These are phyloP conservation scores for Podospora australis DNA, from an alignment of 495 filamentous ascomycete species.

Conservation along the genomic window DNA sequence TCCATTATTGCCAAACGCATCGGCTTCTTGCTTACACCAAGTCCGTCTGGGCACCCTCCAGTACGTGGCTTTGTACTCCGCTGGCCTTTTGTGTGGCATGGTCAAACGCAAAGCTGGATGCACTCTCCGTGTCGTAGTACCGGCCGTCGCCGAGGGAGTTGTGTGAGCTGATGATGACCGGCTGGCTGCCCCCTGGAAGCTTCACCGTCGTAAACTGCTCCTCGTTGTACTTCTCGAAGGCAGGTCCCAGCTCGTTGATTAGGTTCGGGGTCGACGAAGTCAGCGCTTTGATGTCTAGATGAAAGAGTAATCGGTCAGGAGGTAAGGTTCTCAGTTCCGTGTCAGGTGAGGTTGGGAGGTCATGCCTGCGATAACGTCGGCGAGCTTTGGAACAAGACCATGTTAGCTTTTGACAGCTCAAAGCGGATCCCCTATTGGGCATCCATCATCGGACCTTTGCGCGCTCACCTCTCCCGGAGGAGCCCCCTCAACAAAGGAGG, in stretches of 20 bases:
- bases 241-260: conserved; percentile 64
- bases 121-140: conserved; percentile 85
- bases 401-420: conserved; percentile 11
- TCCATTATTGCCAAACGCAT: neutral
- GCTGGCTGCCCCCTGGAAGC: conserved; percentile 75
- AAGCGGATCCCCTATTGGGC: neutral
- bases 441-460: neutral
- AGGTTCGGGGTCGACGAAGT: conserved; percentile 64
- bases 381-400: conserved; percentile 50
- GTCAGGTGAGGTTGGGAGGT: neutral
- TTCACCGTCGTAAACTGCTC: conserved; percentile 84
- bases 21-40: conserved; percentile 55
- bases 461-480: conserved; percentile 89
- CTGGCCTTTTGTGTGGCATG: conserved; percentile 83
- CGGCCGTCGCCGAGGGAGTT: conserved; percentile 70
- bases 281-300: conserved; percentile 78
- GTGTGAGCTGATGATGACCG: conserved; percentile 80
- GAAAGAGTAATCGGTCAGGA: conserved; percentile 8
- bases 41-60: conserved; percentile 73
- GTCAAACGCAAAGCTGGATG: conserved; percentile 80
- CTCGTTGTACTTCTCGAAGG: conserved; percentile 94
- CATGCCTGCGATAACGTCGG: conserved; percentile 81
- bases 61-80: conserved; percentile 66
- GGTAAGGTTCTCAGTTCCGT: neutral
- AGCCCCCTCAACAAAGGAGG: conserved; percentile 88